phyloP scores from a whole-genome alignment of 345 rosid genomes.

The Combretum micranthum region DNA sequence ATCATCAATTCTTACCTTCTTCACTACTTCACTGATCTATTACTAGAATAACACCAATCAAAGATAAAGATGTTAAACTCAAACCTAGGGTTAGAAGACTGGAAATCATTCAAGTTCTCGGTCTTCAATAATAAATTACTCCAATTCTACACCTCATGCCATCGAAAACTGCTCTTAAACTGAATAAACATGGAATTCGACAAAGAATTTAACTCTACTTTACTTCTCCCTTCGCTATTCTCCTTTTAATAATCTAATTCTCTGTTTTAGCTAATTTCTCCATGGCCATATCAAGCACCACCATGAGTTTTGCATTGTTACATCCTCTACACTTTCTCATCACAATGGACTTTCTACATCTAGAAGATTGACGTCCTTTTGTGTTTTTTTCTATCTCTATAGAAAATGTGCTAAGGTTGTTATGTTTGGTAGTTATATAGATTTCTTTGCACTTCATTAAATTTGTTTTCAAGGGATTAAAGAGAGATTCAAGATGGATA shows the following conservation, averaged over 20 bases:
- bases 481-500: constrained; percentile 9
- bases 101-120: constrained; percentile 3
- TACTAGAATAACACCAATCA: constrained; percentile 52
- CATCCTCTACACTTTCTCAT: constrained; percentile 27
- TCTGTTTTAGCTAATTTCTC: constrained; percentile 7
- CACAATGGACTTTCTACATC: constrained; percentile 11
- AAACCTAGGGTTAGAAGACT: constrained; percentile 22
- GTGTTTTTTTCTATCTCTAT: background rate
- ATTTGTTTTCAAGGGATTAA: constrained; percentile 4
- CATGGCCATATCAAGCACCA: constrained; percentile 21
- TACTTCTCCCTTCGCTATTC: constrained; percentile 9
- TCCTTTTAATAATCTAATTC: constrained; percentile 8
- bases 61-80: constrained; percentile 25
- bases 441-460: constrained; percentile 2
- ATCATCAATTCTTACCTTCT: constrained; percentile 8
- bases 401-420: background rate
- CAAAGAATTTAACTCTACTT: constrained; percentile 11
- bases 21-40: constrained; percentile 35
- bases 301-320: constrained; percentile 23
- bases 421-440: constrained; percentile 1
- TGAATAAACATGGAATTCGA: constrained; percentile 29
- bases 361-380: constrained; percentile 1
- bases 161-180: constrained; percentile 21
- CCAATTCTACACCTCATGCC: constrained; percentile 8
- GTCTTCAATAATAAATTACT: background rate